A percentile compares a stretch with the other conserved stretches of the same genome.
Conservation (phyloP, 331 rosid species). For the Pyracantha coccinea region DNA sequence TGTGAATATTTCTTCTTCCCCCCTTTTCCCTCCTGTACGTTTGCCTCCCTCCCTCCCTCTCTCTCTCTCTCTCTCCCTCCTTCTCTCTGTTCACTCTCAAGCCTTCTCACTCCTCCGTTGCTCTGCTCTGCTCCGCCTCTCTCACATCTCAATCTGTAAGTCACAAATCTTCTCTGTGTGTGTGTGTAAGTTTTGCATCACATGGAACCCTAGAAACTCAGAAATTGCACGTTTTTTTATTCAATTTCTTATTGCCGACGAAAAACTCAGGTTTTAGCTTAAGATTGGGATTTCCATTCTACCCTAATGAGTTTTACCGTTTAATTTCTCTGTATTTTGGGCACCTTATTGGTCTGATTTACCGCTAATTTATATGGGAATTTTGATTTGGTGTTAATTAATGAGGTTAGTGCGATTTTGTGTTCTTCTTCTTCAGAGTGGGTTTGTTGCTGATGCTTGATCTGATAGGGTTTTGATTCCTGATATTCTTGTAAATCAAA, state of each 20-base stretch:
- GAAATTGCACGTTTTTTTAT: not conserved
- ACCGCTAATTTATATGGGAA: not conserved
- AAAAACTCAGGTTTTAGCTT: not conserved
- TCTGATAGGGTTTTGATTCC: slow-evolving; percentile 25
- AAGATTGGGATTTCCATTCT: not conserved
- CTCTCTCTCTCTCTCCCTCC: not conserved
- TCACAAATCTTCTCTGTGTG: slow-evolving; percentile 15
- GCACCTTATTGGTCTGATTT: slow-evolving; percentile 3
- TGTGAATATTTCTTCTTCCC: not conserved
- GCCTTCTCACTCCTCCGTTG: not conserved
- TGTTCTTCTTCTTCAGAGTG: slow-evolving; percentile 7
- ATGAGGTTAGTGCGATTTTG: not conserved
- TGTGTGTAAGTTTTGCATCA: not conserved
- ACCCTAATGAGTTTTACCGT: not conserved
- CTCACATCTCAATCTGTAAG: slow-evolving; percentile 24
- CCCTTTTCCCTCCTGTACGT: not conserved
- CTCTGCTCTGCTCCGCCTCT: slow-evolving; percentile 2
- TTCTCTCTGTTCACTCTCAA: not conserved
- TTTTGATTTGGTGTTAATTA: not conserved
- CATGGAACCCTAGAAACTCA: slow-evolving; percentile 25
- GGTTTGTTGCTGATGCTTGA: slow-evolving; percentile 24
- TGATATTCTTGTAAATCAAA: slow-evolving; percentile 18
- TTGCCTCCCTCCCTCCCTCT: not conserved
- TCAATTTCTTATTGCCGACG: not conserved
- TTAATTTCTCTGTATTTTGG: not conserved